Percentiles rank a stretch among this genome's conserved stretches.
phyloP scores from a whole-genome alignment of 768 basidiomycete species.

The Trametes villosa region DNA sequence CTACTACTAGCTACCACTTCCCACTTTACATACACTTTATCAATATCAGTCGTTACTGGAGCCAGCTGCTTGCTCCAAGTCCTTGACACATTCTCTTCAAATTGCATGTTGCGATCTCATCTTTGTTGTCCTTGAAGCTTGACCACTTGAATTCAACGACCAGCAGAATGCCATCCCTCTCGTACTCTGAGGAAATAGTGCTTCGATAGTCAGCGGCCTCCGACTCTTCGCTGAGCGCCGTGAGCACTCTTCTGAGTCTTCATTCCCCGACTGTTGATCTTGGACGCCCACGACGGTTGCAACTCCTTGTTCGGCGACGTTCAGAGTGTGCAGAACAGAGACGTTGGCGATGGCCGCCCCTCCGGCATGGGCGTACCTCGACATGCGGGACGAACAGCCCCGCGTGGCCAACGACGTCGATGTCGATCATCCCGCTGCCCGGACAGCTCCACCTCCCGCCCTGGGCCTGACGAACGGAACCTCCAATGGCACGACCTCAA shows the following conservation, averaged over 20 bases:
- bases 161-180: too few species aligned
- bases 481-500: too few species aligned
- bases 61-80: too few species aligned
- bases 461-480: not conserved
- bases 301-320: not conserved
- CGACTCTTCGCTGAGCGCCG: not conserved
- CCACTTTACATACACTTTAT: too few species aligned
- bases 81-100: too few species aligned
- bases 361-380: slow-evolving; percentile 13
- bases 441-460: slow-evolving; percentile 15
- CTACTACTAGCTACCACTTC: too few species aligned
- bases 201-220: too few species aligned
- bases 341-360: slow-evolving; percentile 6
- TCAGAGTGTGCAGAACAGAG: not conserved
- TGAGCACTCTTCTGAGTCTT: not conserved
- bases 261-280: not conserved
- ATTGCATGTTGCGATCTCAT: too few species aligned
- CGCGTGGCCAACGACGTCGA: not conserved
- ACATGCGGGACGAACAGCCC: slow-evolving; percentile 9
- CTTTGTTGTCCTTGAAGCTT: too few species aligned
- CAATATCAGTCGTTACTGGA: too few species aligned
- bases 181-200: too few species aligned
- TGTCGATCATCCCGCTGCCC: slow-evolving; percentile 4
- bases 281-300: not conserved
- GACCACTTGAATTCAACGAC: too few species aligned